These are phyloP conservation scores for Conticribra weissflogii DNA, from an alignment of 108 stramenopile genomes.

Conservation along the genomic window DNA sequence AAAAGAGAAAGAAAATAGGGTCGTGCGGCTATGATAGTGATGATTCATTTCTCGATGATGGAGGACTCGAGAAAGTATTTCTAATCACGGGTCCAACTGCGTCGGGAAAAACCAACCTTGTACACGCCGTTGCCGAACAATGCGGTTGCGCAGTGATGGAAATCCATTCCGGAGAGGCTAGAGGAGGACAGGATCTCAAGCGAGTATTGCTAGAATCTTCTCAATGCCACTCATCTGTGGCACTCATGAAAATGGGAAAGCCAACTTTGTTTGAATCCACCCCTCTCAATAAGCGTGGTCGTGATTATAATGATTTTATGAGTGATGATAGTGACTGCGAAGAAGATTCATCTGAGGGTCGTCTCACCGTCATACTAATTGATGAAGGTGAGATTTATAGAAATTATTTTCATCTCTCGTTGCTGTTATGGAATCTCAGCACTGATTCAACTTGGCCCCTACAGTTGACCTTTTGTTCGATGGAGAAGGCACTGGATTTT, in stretches of 20 bases:
- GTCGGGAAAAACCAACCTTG: constrained; percentile 72
- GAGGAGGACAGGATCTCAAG: constrained; percentile 63
- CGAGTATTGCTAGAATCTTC: constrained; percentile 78
- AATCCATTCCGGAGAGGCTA: constrained; percentile 67
- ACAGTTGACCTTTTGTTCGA: constrained; percentile 76
- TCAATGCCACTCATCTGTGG: constrained; percentile 70
- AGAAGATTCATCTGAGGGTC: constrained; percentile 25
- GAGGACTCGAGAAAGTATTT: constrained; percentile 52
- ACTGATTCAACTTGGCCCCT: not conserved
- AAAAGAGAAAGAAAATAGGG: constrained; percentile 26
- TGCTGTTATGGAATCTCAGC: not conserved
- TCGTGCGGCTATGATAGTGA: constrained; percentile 57
- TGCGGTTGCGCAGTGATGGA: constrained; percentile 71
- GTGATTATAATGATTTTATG: not conserved
- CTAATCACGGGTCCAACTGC: constrained; percentile 69
- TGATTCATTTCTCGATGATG: constrained; percentile 48
- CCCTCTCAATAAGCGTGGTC: not conserved
- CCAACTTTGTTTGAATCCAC: not conserved
- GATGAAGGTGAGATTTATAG: constrained; percentile 87
- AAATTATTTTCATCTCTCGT: too few relatives aligned
- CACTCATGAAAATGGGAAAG: constrained; percentile 40
- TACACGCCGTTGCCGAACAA: constrained; percentile 69
- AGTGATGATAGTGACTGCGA: constrained; percentile 50
- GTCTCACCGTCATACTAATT: constrained; percentile 72
- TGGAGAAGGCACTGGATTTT: constrained; percentile 80